A percentile compares a stretch with the other conserved stretches of the same genome.
These are phyloP conservation scores for Cytospora piceicola DNA, from an alignment of 2,329 filamentous ascomycete genomes.

Conservation along the genomic window DNA sequence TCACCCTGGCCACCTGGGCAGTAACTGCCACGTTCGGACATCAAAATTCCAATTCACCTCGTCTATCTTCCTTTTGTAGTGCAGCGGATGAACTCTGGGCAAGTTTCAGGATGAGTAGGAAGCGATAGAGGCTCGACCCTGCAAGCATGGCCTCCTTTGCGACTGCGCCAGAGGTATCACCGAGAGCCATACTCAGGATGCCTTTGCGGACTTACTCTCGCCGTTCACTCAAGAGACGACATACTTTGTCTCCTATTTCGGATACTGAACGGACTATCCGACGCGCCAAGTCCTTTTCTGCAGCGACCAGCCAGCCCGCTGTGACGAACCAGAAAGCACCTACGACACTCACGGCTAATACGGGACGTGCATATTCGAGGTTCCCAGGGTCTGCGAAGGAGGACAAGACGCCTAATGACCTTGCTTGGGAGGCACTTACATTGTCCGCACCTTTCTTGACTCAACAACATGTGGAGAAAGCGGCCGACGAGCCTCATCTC, in stretches of 20 bases:
- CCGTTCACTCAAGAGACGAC: constrained; percentile 16
- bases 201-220: constrained; percentile 24
- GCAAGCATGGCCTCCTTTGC: background rate
- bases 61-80: background rate
- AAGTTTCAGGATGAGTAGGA: background rate
- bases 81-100: background rate
- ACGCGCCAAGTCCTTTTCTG: constrained; percentile 3
- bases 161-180: background rate
- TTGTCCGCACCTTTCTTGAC: constrained; percentile 9
- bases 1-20: background rate
- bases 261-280: background rate
- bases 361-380: background rate
- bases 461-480: background rate
- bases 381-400: background rate
- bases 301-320: background rate
- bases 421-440: constrained; percentile 23
- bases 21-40: background rate
- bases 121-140: background rate
- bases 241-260: background rate
- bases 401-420: constrained; percentile 18
- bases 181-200: background rate
- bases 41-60: background rate
- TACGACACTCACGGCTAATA: background rate
- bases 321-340: no score
- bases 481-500: background rate